phyloP scores from a whole-genome alignment of 192 early-diverging fungal genomes.

The Funneliformis geosporum region DNA sequence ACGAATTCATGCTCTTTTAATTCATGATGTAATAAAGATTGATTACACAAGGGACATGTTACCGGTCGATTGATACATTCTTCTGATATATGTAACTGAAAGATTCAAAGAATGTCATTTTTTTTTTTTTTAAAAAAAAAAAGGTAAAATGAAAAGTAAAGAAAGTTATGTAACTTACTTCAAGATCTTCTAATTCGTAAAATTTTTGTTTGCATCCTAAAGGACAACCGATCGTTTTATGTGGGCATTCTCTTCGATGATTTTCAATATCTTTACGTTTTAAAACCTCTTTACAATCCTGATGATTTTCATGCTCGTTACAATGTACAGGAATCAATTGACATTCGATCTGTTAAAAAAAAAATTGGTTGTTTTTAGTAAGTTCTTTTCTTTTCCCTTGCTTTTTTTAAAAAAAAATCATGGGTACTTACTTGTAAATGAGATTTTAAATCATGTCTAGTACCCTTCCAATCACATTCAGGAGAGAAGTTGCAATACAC shows the following conservation, averaged over 20 bases:
- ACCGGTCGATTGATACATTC: constrained; percentile 31
- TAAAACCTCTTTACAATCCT: constrained; percentile 30
- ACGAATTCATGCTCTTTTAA: constrained; percentile 26
- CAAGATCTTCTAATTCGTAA: constrained; percentile 7
- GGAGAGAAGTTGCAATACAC: constrained; percentile 30
- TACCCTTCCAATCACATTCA: constrained; percentile 31
- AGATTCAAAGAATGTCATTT: not conserved
- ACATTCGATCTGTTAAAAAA: constrained; percentile 4
- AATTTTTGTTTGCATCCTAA: constrained; percentile 26
- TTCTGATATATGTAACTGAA: not conserved
- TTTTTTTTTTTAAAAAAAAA: not conserved
- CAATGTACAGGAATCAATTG: constrained; percentile 32
- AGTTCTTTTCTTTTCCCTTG: no score
- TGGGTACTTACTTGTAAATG: constrained; percentile 22
- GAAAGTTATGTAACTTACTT: constrained; percentile 2
- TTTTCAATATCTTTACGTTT: constrained; percentile 24
- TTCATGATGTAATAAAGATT: constrained; percentile 9
- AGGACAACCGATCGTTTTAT: constrained; percentile 32
- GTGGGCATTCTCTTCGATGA: constrained; percentile 22
- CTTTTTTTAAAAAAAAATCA: not conserved
- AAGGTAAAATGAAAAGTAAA: not conserved
- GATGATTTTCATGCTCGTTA: constrained; percentile 37
- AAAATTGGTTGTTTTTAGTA: not conserved
- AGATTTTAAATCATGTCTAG: constrained; percentile 1
- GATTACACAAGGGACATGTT: constrained; percentile 11